Evolutionary conservation across 2,329 filamentous ascomycete genomes (phyloP).

Genomic region (Huntiella bhutanensis): DNA sequence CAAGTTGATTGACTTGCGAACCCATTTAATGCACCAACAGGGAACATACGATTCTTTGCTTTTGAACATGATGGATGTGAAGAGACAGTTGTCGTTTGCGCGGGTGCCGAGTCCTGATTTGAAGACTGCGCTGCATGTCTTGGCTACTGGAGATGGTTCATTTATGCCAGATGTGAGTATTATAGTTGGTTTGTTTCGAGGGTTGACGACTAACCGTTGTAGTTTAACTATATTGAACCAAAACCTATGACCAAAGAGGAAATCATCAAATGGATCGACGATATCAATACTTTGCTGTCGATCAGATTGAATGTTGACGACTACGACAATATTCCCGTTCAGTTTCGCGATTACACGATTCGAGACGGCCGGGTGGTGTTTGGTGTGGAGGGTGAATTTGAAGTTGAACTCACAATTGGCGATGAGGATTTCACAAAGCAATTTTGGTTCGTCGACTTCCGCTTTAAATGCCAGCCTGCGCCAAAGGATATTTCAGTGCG

Average conservation of each 20-base stretch:
- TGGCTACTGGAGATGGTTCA: conserved; percentile 57
- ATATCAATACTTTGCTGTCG: conserved; percentile 67
- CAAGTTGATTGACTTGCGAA: conserved; percentile 72
- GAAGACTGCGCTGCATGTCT: conserved; percentile 67
- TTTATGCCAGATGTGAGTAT: conserved; percentile 59
- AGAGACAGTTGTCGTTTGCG: conserved; percentile 49
- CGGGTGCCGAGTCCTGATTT: conserved; percentile 81
- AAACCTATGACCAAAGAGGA: conserved; percentile 52
- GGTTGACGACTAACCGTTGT: conserved; percentile 16
- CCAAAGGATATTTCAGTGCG: conserved; percentile 40
- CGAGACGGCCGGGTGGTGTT: conserved; percentile 82
- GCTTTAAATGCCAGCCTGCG: conserved; percentile 61
- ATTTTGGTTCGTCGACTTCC: conserved; percentile 87
- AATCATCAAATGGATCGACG: conserved; percentile 54
- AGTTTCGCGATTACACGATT: conserved; percentile 61
- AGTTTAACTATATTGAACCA: conserved; percentile 61
- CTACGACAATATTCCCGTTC: conserved; percentile 51
- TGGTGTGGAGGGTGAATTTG: conserved; percentile 64
- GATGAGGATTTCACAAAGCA: conserved; percentile 68
- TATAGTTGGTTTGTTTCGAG: background rate
- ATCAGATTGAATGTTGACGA: conserved; percentile 75
- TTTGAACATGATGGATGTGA: conserved; percentile 49
- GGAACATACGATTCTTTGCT: conserved; percentile 40
- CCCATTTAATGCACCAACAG: conserved; percentile 48
- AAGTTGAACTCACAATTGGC: conserved; percentile 79